Base-by-base conservation (phyloP, 1,284 basidiomycete species). In the Sphagnurus paluster region DNA sequence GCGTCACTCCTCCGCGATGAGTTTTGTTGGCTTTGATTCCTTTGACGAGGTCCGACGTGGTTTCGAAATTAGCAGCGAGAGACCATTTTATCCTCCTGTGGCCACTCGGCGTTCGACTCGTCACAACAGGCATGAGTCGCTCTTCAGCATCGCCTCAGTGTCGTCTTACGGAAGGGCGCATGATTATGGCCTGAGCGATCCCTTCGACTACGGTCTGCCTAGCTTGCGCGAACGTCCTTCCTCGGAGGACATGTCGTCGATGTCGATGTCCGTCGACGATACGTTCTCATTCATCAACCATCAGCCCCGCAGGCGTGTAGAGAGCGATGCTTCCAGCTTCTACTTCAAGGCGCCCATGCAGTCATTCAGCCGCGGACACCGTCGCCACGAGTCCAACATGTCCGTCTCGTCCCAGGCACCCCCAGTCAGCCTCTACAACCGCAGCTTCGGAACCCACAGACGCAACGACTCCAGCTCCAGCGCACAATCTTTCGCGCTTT, bases 71-170 rank as follows among this genome's bases (percentile, higher is more conserved):
- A 70, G 70, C 21, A 68, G 75, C n/a, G 68, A 74, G 37, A 75
- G 81, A 4, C 66, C 75, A 1, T 88, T 87, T 61, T 88, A 87
- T 58, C 82, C 84, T 1, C 75, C 78, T 9, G 61, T 70, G 16
- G 64, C 70, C 13, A 56, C 57, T 8, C 46, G 42, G 14, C 56
- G 58, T 19, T 55, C 62, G 28, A 60, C 49, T 11, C 67, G 65
- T 28, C 76, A 81, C 42, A 63, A 67, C 23, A 70, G 68, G 37
- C 75, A 77, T 8, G 80, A 86, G 36, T 91, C 90, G 0, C 55
- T 80, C 6, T 76, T 85, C 62, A 92, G 87, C 58, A 83, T 93
- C 39, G 82, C 87, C 0, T 92, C 89, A 0, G 80, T 93, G 19
- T 93, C 89, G 0, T 91, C 87, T 0, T 88, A 89, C 45, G 89